phyloP scores from a whole-genome alignment of 352 stramenopile genomes.

The Phytophthora europaea region DNA sequence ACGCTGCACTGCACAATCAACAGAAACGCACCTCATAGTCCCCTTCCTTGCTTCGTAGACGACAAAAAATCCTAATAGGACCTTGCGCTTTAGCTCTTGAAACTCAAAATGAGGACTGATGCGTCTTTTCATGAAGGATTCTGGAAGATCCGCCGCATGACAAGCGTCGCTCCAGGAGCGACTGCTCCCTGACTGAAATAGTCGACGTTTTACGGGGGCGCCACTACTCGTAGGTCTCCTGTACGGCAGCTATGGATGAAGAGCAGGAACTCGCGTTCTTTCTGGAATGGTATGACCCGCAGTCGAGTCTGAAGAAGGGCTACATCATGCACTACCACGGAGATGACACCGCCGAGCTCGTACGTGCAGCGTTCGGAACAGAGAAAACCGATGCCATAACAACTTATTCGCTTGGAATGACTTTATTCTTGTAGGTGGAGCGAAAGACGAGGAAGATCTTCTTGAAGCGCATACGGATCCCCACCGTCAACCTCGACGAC shows the following conservation, averaged over 20 bases:
- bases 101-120: conserved; percentile 27
- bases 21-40: conserved; percentile 26
- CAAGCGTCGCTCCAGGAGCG: conserved; percentile 3
- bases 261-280: conserved; percentile 80
- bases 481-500: conserved; percentile 68
- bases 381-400: background rate
- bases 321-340: conserved; percentile 83
- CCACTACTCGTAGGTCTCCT: background rate
- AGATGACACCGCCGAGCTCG: conserved; percentile 79
- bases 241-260: conserved; percentile 44
- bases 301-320: conserved; percentile 71
- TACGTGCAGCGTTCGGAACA: conserved; percentile 24
- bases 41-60: background rate
- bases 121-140: conserved; percentile 35
- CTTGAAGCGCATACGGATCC: conserved; percentile 84
- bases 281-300: conserved; percentile 82
- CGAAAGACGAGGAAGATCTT: conserved; percentile 69
- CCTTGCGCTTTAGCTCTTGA: conserved; percentile 1
- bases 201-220: background rate
- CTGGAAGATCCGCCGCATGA: conserved; percentile 31
- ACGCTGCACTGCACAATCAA: background rate
- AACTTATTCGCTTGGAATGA: conserved; percentile 1
- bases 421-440: conserved; percentile 53
- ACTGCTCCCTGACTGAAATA: conserved; percentile 15
- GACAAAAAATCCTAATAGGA: background rate